Conservation (phyloP, 2,329 filamentous ascomycete species). For the Aspergillus awamori region DNA sequence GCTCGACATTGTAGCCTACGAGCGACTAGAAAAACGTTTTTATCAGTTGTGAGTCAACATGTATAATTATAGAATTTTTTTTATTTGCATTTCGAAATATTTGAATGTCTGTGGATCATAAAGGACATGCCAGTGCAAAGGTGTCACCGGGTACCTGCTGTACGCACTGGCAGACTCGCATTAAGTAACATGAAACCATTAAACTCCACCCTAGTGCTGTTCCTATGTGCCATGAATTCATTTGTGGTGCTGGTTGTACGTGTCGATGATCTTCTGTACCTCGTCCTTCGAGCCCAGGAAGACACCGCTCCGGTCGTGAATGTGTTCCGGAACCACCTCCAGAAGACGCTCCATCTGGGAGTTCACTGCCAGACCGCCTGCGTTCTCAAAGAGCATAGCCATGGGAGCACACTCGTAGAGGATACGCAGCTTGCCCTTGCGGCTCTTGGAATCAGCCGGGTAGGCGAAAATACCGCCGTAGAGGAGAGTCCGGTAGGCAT, state of each 20-base stretch:
- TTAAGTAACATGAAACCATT: background rate
- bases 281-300: slow-evolving; percentile 95
- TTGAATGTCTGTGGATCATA: slow-evolving; percentile 6
- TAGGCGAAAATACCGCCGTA: slow-evolving; percentile 99
- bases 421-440: slow-evolving; percentile 96
- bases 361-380: slow-evolving; percentile 89
- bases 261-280: slow-evolving; percentile 89
- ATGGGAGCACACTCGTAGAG: slow-evolving; percentile 98
- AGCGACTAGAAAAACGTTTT: no score
- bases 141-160: background rate
- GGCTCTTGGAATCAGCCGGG: slow-evolving; percentile 95
- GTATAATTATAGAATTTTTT: background rate
- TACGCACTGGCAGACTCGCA: background rate
- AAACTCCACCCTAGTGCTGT: background rate
- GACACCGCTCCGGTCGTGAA: slow-evolving; percentile 94
- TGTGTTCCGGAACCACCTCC: slow-evolving; percentile 83
- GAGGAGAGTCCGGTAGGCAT: slow-evolving; percentile 91
- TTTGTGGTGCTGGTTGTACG: slow-evolving; percentile 62
- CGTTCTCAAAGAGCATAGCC: slow-evolving; percentile 99
- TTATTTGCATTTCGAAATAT: background rate
- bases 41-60: background rate
- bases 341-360: slow-evolving; percentile 91
- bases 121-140: slow-evolving; percentile 1
- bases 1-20: no score
- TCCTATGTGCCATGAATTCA: slow-evolving; percentile 16